Evolutionary conservation across 1,139 yeast genomes (phyloP), one percentile per base, ranked within the genome.

Genomic region (Candida sp.): DNA sequence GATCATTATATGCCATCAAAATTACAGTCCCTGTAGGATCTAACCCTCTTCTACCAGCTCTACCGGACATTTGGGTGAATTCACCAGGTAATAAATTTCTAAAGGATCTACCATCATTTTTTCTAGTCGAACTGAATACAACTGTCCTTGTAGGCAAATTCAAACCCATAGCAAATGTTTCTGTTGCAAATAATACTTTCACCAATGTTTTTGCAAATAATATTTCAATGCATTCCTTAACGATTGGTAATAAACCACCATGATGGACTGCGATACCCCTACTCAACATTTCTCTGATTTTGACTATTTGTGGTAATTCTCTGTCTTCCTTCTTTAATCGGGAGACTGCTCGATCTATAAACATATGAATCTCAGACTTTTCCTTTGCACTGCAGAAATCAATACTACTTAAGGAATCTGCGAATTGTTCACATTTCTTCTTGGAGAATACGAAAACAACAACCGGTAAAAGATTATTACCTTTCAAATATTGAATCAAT

Each of bases 41-140:
- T 50, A 93, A 71, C 38, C 99, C 99, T 75, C 99, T 84, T 68
- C 99, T 83, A 51, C 99, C 99, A 2, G 99, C 99, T 66, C 99
- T 81, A 43, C 99, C 99, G 0, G 98, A 91, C 99, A 95, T 93
- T 66, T 93, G 99, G 1, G 97, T 95, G 61, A 91, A 93, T 61
- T 93, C 99, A 38, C 99, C 99, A 0, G 99, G 97, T 8, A 86
- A 73, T 48, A 93, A 70, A 57, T 84, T 80, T 61, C 99, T 78
- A 64, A 88, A 84, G 0, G 79, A 78, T 39, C 83, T 77, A 36
- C 98, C 98, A 61, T 93, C 99, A 61, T 90, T 96, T 57, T 93
- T 93, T 55, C 95, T 73, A 40, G 84, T 71, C 39, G 86, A 87
- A 47, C 91, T 80, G 62, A 93, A 93, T 1, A 93, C 93, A 37